Conservation (phyloP, 345 rosid species). For the Pistacia integerrima region DNA sequence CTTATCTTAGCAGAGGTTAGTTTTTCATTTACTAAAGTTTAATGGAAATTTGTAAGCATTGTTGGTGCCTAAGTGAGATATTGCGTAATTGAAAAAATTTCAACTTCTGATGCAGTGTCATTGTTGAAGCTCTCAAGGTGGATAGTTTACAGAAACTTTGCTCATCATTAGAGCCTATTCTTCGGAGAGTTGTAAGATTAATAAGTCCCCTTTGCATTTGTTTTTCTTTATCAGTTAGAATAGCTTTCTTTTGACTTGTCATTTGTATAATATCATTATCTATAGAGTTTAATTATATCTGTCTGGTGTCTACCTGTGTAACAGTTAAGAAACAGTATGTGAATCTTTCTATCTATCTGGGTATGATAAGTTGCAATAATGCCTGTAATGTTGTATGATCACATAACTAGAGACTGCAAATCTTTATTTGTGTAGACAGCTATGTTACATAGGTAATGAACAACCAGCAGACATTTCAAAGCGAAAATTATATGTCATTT, state of each 20-base stretch:
- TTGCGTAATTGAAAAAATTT: conserved; percentile 1
- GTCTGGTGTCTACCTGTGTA: neutral
- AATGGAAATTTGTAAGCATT: neutral
- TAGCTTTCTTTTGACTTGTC: neutral
- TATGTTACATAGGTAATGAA: neutral
- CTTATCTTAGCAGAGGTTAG: neutral
- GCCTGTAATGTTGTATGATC: neutral
- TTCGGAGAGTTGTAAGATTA: conserved; percentile 83
- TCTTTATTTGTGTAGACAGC: neutral
- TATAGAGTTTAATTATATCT: neutral
- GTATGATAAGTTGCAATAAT: neutral
- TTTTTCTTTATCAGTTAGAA: neutral
- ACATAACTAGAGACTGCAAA: neutral
- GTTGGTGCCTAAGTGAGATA: neutral
- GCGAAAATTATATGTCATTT: neutral
- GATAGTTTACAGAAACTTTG: conserved; percentile 96
- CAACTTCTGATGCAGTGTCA: conserved; percentile 62
- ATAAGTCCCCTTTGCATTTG: neutral
- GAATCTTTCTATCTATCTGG: neutral
- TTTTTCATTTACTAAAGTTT: neutral
- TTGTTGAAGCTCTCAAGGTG: conserved; percentile 97
- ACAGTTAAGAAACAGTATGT: neutral
- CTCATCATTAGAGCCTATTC: conserved; percentile 94
- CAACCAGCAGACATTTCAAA: neutral
- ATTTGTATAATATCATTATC: neutral